Percentiles rank a stretch among this genome's conserved stretches.
Evolutionary conservation across 2,329 filamentous ascomycete genomes (phyloP).

Genomic region (Cryphonectria parasitica): DNA sequence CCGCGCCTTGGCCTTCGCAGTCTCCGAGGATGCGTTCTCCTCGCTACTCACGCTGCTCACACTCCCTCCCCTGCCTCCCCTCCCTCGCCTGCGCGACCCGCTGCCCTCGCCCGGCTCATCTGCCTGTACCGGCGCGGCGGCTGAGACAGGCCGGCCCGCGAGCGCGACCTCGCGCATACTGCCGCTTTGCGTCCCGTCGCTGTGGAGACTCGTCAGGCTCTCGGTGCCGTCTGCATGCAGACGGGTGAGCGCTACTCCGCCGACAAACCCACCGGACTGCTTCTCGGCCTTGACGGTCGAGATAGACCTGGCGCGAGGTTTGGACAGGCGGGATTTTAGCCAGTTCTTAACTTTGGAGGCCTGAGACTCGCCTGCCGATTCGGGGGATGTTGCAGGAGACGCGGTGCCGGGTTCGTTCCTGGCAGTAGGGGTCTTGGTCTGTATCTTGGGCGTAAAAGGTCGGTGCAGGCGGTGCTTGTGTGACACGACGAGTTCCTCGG

Average conservation of each 20-base stretch:
- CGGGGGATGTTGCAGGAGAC: constrained; percentile 29
- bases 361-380: constrained; percentile 32
- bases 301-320: constrained; percentile 38
- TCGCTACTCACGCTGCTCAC: constrained; percentile 33
- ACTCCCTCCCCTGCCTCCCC: constrained; percentile 14
- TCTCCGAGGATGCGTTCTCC: not conserved
- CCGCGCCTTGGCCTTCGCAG: constrained; percentile 1
- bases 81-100: not conserved
- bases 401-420: constrained; percentile 18
- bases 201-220: constrained; percentile 37
- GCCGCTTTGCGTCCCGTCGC: constrained; percentile 28
- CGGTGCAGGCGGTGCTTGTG: constrained; percentile 21
- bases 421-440: constrained; percentile 25
- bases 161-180: constrained; percentile 42
- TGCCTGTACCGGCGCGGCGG: constrained; percentile 29
- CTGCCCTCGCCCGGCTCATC: constrained; percentile 29
- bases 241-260: constrained; percentile 43
- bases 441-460: constrained; percentile 27
- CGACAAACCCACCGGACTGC: constrained; percentile 42
- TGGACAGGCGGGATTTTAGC: constrained; percentile 48
- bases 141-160: constrained; percentile 35
- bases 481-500: constrained; percentile 33
- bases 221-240: constrained; percentile 36
- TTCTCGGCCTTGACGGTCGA: constrained; percentile 22
- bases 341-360: constrained; percentile 45